A percentile compares a stretch with the other conserved stretches of the same genome.
Evolutionary conservation across 768 basidiomycete genomes (phyloP).

Genomic region (Lactarius vividus): DNA sequence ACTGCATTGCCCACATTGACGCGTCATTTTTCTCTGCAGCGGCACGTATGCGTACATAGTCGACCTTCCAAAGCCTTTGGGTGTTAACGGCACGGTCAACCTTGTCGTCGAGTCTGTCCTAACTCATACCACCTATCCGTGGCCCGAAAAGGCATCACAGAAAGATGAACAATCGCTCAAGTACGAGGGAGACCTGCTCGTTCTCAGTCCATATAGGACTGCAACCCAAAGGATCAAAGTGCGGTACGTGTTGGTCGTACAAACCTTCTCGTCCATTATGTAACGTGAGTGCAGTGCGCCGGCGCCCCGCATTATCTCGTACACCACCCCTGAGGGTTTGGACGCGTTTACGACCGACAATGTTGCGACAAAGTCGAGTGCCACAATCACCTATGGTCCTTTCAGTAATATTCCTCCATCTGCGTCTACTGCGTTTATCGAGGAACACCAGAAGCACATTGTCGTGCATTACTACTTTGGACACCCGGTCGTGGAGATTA

Average conservation of each 20-base stretch:
- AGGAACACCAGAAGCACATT: slow-evolving; percentile 61
- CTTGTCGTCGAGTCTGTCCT: slow-evolving; percentile 77
- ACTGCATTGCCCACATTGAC: neutral
- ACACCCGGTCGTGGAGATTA: slow-evolving; percentile 77
- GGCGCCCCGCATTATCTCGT: slow-evolving; percentile 65
- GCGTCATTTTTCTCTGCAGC: slow-evolving; percentile 29
- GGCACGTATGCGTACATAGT: slow-evolving; percentile 57
- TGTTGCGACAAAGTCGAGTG: slow-evolving; percentile 67
- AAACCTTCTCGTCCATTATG: neutral
- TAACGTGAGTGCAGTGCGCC: slow-evolving; percentile 50
- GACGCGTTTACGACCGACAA: slow-evolving; percentile 59
- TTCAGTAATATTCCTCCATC: slow-evolving; percentile 73
- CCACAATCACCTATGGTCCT: slow-evolving; percentile 86
- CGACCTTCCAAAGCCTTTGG: slow-evolving; percentile 57
- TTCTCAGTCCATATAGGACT: slow-evolving; percentile 81
- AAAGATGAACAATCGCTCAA: slow-evolving; percentile 75
- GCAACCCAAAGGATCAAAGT: slow-evolving; percentile 83
- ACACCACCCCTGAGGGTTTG: slow-evolving; percentile 62
- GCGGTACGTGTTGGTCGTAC: slow-evolving; percentile 49
- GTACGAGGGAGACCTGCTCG: slow-evolving; percentile 73
- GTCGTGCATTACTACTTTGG: slow-evolving; percentile 79
- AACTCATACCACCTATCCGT: slow-evolving; percentile 73
- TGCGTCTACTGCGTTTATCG: slow-evolving; percentile 51
- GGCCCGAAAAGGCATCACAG: slow-evolving; percentile 72
- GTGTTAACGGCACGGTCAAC: slow-evolving; percentile 60